Evolutionary conservation across 1,139 yeast species (phyloP), one percentile per base, ranked within the genome.

Genomic region (Yamadazyma oceani): DNA sequence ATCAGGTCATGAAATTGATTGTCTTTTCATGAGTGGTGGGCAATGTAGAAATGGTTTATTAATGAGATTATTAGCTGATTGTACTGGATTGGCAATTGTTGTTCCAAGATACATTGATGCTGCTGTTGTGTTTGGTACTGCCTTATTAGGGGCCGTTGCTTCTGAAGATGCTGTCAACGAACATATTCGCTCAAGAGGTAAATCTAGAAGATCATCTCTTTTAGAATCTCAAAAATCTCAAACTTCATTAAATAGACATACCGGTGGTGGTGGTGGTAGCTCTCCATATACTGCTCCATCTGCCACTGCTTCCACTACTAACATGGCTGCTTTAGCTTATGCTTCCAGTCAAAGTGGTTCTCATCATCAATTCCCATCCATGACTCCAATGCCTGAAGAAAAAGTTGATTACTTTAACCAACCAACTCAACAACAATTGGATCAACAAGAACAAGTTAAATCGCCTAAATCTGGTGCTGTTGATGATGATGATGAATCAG

Each of bases 21-120:
- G 88, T 33, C 81, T 92, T 44, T 92, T 83, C 64, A 82, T 92
- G 81, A 83, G 95, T 49, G 98, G 98, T 40, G 97, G 98, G 21
- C 98, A 92, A 62, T 89, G 97, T 62, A 79, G 97, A 58, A 92
- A 92, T 62, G 85, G 88, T 14, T 69, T 92, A 46, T 72, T 92
- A 46, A 89, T 94, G 81, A 77, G 95, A 65, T 69, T 90, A 44
- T 74, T 92, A 60, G 96, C 97, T 2, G 95, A 92, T 52, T 85
- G 95, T 55, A 88, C 97, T 1, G 95, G 95, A 3, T 72, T 85
- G 64, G 95, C 97, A n/a, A 80, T 92, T 37, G 77, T 92, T 35
- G 87, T 90, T 49, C 98, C 98, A 36, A 77, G 94, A 56, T 89
- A 90, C 60, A 89, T 92, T 52, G 97, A 90, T 57, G 94, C 97